Percentiles rank a stretch among this genome's conserved stretches.
These are phyloP conservation scores for Sporothrix dimorphospora DNA, from an alignment of 2,329 filamentous ascomycete genomes.

Conservation along the genomic window DNA sequence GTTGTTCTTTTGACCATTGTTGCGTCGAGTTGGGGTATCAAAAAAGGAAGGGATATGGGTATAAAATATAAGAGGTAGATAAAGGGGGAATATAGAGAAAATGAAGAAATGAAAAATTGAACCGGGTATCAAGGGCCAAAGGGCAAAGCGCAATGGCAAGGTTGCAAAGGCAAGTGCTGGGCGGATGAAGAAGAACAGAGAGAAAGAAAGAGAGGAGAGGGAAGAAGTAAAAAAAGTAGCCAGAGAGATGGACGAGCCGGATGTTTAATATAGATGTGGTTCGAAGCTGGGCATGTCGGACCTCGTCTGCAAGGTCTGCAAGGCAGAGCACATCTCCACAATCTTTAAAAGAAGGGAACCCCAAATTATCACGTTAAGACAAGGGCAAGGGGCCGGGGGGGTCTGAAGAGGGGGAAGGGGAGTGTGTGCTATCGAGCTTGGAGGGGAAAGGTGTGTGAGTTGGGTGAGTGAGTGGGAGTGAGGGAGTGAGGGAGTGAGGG, in stretches of 20 bases:
- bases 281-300: background rate
- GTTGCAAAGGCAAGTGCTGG: constrained; percentile 12
- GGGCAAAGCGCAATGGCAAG: constrained; percentile 3
- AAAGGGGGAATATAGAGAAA: background rate
- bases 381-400: background rate
- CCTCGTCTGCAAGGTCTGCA: constrained; percentile 7
- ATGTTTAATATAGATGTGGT: constrained; percentile 25
- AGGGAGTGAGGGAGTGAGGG: background rate
- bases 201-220: background rate
- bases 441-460: background rate
- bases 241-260: constrained; percentile 14
- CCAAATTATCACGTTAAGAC: constrained; percentile 12
- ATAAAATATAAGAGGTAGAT: background rate
- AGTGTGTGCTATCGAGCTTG: background rate
- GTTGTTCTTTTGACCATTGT: constrained; percentile 35
- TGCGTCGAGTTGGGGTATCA: background rate
- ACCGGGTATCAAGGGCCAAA: constrained; percentile 5
- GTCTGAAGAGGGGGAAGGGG: background rate
- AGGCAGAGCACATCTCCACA: constrained; percentile 15
- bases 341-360: constrained; percentile 16
- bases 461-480: background rate
- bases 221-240: background rate
- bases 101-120: background rate
- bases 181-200: constrained; percentile 18
- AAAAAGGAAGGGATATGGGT: background rate